phyloP scores from a whole-genome alignment of 176 grass and related monocot genomes.

The Triticum turgidum region DNA sequence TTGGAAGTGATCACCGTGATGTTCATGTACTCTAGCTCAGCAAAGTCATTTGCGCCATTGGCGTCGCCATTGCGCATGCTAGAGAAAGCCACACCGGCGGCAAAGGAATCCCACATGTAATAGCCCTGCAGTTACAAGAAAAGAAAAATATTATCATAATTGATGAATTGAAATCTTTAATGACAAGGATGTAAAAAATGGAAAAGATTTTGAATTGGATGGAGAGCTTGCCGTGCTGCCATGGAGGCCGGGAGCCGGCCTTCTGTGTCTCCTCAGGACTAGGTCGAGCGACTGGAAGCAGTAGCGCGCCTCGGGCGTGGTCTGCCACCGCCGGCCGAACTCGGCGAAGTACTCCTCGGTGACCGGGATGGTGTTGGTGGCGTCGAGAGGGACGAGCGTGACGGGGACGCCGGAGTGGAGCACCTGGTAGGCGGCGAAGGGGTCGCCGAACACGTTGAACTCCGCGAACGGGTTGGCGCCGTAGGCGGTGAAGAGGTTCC shows the following conservation, averaged over 20 bases:
- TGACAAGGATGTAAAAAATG: not conserved
- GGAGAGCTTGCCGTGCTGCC: constrained; percentile 47
- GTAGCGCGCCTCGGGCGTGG: constrained; percentile 70
- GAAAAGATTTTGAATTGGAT: not conserved
- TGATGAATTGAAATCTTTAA: not conserved
- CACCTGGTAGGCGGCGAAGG: constrained; percentile 79
- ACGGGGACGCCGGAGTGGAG: constrained; percentile 83
- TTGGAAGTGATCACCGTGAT: constrained; percentile 72
- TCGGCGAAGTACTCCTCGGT: constrained; percentile 49
- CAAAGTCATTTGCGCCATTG: constrained; percentile 60
- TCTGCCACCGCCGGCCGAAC: constrained; percentile 32
- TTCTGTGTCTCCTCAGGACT: constrained; percentile 23
- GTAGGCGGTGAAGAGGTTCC: constrained; percentile 73
- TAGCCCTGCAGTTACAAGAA: constrained; percentile 38
- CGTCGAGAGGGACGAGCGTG: constrained; percentile 79
- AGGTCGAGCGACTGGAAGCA: constrained; percentile 57
- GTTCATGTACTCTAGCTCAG: constrained; percentile 64
- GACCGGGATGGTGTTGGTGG: constrained; percentile 73
- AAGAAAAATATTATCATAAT: not conserved
- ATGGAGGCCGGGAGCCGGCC: constrained; percentile 27
- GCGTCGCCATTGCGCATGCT: constrained; percentile 52
- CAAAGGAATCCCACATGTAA: constrained; percentile 83
- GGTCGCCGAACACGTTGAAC: constrained; percentile 84
- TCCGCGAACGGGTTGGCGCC: constrained; percentile 69
- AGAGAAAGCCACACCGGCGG: constrained; percentile 52